These are phyloP conservation scores for Clitopilus hobsonii DNA, from an alignment of 768 basidiomycete species.

Conservation along the genomic window DNA sequence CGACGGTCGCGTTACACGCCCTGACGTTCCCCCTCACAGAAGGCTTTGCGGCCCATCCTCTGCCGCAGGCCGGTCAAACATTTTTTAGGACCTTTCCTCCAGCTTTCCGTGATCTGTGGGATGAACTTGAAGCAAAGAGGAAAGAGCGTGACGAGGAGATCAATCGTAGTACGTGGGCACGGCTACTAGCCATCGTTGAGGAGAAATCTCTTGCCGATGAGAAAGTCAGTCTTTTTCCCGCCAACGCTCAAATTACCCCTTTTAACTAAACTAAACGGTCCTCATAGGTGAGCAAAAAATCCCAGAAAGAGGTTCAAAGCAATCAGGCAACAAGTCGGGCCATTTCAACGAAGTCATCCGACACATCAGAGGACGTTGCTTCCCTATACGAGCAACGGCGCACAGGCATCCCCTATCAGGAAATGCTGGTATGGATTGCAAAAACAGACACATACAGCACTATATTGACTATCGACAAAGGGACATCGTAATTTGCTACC, in stretches of 20 bases:
- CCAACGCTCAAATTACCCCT: not conserved
- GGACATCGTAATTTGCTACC: conserved; percentile 73
- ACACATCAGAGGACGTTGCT: not conserved
- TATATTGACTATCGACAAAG: conserved; percentile 32
- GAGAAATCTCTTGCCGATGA: conserved; percentile 42
- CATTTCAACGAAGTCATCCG: not conserved
- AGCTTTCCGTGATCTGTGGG: conserved; percentile 87
- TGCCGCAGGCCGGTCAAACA: conserved; percentile 44
- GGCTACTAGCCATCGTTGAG: conserved; percentile 58
- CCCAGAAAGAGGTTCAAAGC: no score
- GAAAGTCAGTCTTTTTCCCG: conserved; percentile 30
- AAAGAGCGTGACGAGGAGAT: conserved; percentile 54
- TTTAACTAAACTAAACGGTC: not conserved
- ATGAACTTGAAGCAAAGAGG: conserved; percentile 69
- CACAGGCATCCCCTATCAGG: conserved; percentile 65
- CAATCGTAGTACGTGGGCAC: conserved; percentile 71
- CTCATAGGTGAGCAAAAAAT: no score
- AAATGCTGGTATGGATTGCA: conserved; percentile 69
- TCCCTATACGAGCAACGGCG: conserved; percentile 18
- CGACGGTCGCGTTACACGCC: conserved; percentile 80
- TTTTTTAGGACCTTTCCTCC: conserved; percentile 80
- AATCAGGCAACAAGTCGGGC: conserved; percentile 4
- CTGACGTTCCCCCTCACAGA: conserved; percentile 60
- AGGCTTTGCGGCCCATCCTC: conserved; percentile 53
- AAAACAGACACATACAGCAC: not conserved